These are phyloP conservation scores for Pelargonium fulgidum DNA, from an alignment of 441 rosid species.

Conservation along the genomic window DNA sequence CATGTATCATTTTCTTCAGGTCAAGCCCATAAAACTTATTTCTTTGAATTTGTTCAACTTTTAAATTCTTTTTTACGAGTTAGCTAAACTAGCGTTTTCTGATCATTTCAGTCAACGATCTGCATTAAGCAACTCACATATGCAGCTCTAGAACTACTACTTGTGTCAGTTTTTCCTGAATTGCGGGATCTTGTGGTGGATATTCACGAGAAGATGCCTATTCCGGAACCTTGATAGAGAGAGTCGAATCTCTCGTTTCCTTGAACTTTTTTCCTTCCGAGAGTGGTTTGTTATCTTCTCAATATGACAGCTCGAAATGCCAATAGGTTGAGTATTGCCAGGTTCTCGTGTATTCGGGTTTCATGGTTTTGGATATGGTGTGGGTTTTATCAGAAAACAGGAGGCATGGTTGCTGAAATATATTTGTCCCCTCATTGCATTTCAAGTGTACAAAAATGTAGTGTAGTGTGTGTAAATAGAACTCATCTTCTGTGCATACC, in stretches of 20 bases:
- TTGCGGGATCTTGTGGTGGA: constrained; percentile 52
- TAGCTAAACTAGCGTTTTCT: background rate
- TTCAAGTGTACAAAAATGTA: constrained; percentile 6
- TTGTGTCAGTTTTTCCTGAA: constrained; percentile 73
- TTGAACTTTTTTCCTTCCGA: background rate
- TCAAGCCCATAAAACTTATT: constrained; percentile 12
- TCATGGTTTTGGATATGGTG: background rate
- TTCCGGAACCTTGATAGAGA: constrained; percentile 15
- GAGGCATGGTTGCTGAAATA: constrained; percentile 3
- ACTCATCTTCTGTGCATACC: constrained; percentile 3
- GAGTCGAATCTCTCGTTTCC: background rate
- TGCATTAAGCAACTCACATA: constrained; percentile 82
- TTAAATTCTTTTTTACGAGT: background rate
- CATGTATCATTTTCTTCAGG: constrained; percentile 92
- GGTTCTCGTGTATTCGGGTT: no score
- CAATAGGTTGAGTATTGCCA: background rate
- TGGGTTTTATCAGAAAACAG: background rate
- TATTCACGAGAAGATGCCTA: constrained; percentile 39
- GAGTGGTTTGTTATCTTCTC: no score
- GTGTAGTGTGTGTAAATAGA: background rate
- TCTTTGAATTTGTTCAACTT: constrained; percentile 34
- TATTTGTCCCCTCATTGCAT: constrained; percentile 4
- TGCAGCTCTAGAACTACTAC: constrained; percentile 51
- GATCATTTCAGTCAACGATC: constrained; percentile 49
- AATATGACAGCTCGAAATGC: background rate